phyloP scores from a whole-genome alignment of 495 filamentous ascomycete species.

The Hypoxylon lienhwacheense region DNA sequence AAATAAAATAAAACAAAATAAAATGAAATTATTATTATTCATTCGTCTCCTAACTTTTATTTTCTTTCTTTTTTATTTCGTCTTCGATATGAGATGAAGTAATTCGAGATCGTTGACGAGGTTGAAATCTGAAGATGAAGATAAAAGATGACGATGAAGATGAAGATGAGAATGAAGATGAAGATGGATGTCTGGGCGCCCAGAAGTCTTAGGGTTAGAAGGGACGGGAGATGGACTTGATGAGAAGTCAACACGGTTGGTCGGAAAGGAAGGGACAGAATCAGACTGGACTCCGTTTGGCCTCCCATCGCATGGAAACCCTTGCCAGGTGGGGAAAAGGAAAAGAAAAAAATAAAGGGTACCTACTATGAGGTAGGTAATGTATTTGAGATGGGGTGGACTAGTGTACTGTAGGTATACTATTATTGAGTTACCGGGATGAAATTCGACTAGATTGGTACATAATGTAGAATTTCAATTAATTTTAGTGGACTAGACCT shows the following conservation, averaged over 20 bases:
- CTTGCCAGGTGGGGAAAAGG: constrained; percentile 24
- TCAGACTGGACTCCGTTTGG: constrained; percentile 7
- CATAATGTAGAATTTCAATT: constrained; percentile 11
- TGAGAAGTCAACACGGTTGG: constrained; percentile 26
- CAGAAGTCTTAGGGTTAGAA: constrained; percentile 35
- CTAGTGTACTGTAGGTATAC: too few species aligned
- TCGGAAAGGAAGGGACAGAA: constrained; percentile 18
- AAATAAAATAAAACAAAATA: too few species aligned
- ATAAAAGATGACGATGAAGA: too few species aligned
- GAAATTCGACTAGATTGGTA: constrained; percentile 4
- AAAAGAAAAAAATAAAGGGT: too few species aligned
- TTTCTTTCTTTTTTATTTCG: background rate
- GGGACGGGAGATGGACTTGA: constrained; percentile 34
- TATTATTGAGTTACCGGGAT: background rate
- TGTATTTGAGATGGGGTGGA: constrained; percentile 12
- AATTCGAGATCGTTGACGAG: constrained; percentile 5
- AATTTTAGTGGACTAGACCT: constrained; percentile 20
- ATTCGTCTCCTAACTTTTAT: background rate
- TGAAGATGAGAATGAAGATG: too few species aligned
- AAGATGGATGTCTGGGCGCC: constrained; percentile 37
- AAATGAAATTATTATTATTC: constrained; percentile 3
- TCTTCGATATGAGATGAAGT: background rate
- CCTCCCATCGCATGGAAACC: constrained; percentile 16
- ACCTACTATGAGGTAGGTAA: too few species aligned
- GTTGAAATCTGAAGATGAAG: too few species aligned